Evolutionary conservation across 1,284 basidiomycete species (phyloP), one percentile per base, ranked within the genome.

Genomic region (Erythrobasidium hasegawianum): DNA sequence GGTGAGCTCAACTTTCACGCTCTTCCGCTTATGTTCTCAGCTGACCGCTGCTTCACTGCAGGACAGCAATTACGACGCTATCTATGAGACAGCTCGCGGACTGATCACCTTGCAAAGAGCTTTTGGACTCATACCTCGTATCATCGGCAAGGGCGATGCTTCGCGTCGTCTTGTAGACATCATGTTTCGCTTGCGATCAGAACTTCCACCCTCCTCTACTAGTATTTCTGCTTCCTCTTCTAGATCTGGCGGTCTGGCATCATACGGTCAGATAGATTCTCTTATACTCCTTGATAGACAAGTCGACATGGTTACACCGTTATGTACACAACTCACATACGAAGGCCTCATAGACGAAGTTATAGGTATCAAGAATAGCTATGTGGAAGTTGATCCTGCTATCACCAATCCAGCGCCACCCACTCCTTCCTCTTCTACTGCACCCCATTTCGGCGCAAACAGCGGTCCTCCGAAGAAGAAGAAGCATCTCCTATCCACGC

Each of bases 271-370:
- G 20, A 83, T 98, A 62, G 96, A 99, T 76, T 87, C 86, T 20
- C 79, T 98, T 64, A 86, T 98, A 71, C 83, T 98, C 49, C 74
- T 98, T 64, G 96, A 99, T 76, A 85, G 96, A 57, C 84, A 86
- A 49, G 86, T 90, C n/a, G 96, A 98, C 76, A 89, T 97, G 86
- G 86, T 96, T 59, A 97, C 95, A 0, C 93, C 95, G 0, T 82
- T 98, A 60, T 85, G 95, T 53, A 98, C 95, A 0, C 95, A 98
- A 75, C 81, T 98, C 60, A 99, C 96, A 0, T 99, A 97, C 74
- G 88, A 97, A 76, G 96, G 96, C 16, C 85, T 99, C 47, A 82
- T 97, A n/a, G 95, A 98, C 74, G 96, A 98, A 76, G 81, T 92
- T 47, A 81, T 97, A 52, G 90, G 90, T 1, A 87, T 98, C 70